phyloP scores from a whole-genome alignment of 208 protist genomes.

The Strigomonas oncopelti region DNA sequence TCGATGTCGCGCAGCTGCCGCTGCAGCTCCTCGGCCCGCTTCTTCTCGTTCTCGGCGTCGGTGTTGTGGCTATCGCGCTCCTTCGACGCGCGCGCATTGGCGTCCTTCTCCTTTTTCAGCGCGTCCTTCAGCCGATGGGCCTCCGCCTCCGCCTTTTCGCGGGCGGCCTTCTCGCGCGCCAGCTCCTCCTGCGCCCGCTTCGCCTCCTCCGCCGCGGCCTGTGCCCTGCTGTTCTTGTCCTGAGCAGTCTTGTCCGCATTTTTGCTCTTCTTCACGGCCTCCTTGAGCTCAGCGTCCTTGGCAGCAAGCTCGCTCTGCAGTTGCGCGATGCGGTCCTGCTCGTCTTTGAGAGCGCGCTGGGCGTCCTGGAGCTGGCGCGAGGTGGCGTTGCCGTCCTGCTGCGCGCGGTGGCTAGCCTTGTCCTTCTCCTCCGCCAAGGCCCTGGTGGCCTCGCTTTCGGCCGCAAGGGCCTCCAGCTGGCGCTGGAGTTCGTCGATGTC shows the following conservation, averaged over 20 bases:
- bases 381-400: background rate
- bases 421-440: slow-evolving; percentile 17
- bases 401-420: slow-evolving; percentile 5
- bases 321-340: background rate
- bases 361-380: slow-evolving; percentile 7
- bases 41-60: background rate
- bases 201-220: slow-evolving; percentile 17
- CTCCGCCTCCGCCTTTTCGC: slow-evolving; percentile 35
- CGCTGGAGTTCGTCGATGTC: slow-evolving; percentile 7
- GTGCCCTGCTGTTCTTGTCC: slow-evolving; percentile 15
- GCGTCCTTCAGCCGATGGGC: slow-evolving; percentile 14
- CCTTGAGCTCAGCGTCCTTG: slow-evolving; percentile 8
- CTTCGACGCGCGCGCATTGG: slow-evolving; percentile 7
- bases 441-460: slow-evolving; percentile 3
- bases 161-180: slow-evolving; percentile 22
- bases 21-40: slow-evolving; percentile 23
- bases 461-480: slow-evolving; percentile 8
- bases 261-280: slow-evolving; percentile 19
- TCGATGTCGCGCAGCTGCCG: slow-evolving; percentile 22
- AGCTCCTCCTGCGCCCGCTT: slow-evolving; percentile 8
- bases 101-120: slow-evolving; percentile 11
- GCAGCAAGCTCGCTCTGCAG: slow-evolving; percentile 10
- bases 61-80: background rate
- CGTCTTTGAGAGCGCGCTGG: background rate
- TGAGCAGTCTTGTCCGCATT: slow-evolving; percentile 16